A percentile compares a stretch with the other conserved stretches of the same genome.
These are phyloP conservation scores for Aureobasidium sp. DNA, from an alignment of 2,329 filamentous ascomycete species.

Conservation along the genomic window DNA sequence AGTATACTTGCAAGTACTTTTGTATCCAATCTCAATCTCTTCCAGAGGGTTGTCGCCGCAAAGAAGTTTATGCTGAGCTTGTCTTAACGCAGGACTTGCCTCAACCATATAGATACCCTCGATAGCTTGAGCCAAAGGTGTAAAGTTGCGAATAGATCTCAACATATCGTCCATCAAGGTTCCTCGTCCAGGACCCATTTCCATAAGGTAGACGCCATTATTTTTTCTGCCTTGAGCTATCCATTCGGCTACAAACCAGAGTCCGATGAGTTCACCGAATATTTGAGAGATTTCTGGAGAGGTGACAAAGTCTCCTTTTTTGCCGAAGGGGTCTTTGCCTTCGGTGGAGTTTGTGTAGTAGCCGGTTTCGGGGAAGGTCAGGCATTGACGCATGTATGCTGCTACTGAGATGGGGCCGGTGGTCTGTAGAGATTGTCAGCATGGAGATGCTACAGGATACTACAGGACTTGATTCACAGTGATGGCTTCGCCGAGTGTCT, in stretches of 20 bases:
- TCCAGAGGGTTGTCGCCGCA: conserved; percentile 77
- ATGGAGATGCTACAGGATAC: neutral
- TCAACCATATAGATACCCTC: conserved; percentile 96
- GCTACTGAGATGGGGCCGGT: conserved; percentile 94
- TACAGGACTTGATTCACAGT: conserved; percentile 61
- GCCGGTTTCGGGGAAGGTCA: conserved; percentile 89
- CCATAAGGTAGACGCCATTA: conserved; percentile 86
- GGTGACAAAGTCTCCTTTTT: conserved; percentile 94
- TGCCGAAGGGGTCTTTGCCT: conserved; percentile 89
- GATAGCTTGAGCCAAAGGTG: conserved; percentile 77
- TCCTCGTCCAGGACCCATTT: conserved; percentile 93
- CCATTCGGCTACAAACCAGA: conserved; percentile 99
- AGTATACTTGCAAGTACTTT: conserved; percentile 80
- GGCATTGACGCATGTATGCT: conserved; percentile 98
- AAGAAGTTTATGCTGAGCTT: conserved; percentile 82
- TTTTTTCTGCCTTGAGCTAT: conserved; percentile 84
- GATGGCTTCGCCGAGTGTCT: conserved; percentile 87
- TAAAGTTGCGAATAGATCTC: conserved; percentile 86
- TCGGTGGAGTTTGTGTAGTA: conserved; percentile 87
- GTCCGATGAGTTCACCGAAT: conserved; percentile 92
- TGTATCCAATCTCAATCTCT: conserved; percentile 77
- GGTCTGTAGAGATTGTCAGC: conserved; percentile 56
- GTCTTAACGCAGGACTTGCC: conserved; percentile 82
- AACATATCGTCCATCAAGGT: conserved; percentile 98
- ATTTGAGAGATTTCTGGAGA: conserved; percentile 98